Evolutionary conservation across 2,329 filamentous ascomycete species (phyloP), one percentile per base, ranked within the genome.

Genomic region (Penicillium sp.): DNA sequence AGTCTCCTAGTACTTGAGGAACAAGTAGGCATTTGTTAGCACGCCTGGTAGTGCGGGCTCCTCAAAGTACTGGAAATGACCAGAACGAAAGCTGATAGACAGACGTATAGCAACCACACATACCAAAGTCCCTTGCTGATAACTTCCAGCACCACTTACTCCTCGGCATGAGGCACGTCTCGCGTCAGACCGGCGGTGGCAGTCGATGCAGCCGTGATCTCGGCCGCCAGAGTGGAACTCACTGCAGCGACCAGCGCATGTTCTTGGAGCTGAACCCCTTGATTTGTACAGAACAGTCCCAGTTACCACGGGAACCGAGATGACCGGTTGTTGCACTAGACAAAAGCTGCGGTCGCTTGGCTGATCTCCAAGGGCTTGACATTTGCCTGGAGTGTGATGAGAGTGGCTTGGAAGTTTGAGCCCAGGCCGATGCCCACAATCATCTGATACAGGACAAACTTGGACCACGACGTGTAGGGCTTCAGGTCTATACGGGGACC

Each of bases 321-420:
- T 30, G 4, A 30, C 20, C 15, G 33, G 9, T 33, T 39, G 29
- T n/a, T 30, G 29, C 19, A 39, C 29, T n/a, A 39, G 29, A 2
- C 29, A 39, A 39, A 39, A 10, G 28, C 36, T 11, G 36, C 29
- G 3, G 36, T 39, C 1, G 36, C 36, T 28, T 38, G 36, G 17
- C 36, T 38, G 27, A 38, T 38, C 20, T 38, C 36, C 3, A 19
- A 25, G 6, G 28, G n/a, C 28, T 17, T n/a, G 7, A 38, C 36
- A 33, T 39, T 39, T 11, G 36, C 36, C 21, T 39, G 36, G 10
- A 33, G 21, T 8, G 36, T 30, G n/a, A 39, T 32, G 14, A 39
- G 21, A 4, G 36, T 32, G 16, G 36, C 36, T 33, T 39, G 36
- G 10, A 39, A 39, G 29, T 39, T 39, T 4, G 36, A 30, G 2